Evolutionary conservation across 2,329 filamentous ascomycete species (phyloP).

Genomic region (Colletotrichum aenigma): DNA sequence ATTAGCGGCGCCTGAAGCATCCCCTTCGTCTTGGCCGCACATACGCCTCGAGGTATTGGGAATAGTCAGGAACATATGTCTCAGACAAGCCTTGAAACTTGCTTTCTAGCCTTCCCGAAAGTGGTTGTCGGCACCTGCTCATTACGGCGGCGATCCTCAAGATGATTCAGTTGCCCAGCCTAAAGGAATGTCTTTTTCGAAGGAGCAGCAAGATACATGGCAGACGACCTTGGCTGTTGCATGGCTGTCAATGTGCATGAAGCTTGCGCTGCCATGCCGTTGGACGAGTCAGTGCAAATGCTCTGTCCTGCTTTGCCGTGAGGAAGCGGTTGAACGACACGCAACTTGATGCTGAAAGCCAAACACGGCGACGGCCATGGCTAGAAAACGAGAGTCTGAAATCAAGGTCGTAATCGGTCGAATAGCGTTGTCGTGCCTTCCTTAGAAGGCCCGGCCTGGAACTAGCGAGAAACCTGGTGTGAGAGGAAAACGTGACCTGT

Average conservation of each 20-base stretch:
- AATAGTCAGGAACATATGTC: slow-evolving; percentile 22
- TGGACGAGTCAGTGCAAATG: not conserved
- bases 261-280: not conserved
- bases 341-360: not conserved
- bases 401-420: slow-evolving; percentile 5
- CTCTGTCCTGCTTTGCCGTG: not conserved
- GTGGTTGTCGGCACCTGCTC: not conserved
- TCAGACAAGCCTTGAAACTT: slow-evolving; percentile 15
- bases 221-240: not conserved
- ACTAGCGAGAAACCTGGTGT: not conserved
- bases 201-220: not conserved
- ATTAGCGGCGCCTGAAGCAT: not conserved
- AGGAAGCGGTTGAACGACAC: not conserved
- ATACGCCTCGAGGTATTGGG: slow-evolving; percentile 11
- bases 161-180: not conserved
- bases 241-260: slow-evolving; percentile 5
- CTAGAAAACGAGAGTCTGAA: not conserved
- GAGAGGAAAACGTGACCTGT: not conserved
- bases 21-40: not conserved
- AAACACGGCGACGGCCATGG: not conserved
- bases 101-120: slow-evolving; percentile 6
- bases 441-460: not conserved
- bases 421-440: not conserved
- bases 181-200: not conserved
- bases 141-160: not conserved